Percentiles rank a stretch among this genome's conserved stretches.
These are phyloP conservation scores for Geosmithia putterillii DNA, from an alignment of 2,329 filamentous ascomycete species.

Conservation along the genomic window DNA sequence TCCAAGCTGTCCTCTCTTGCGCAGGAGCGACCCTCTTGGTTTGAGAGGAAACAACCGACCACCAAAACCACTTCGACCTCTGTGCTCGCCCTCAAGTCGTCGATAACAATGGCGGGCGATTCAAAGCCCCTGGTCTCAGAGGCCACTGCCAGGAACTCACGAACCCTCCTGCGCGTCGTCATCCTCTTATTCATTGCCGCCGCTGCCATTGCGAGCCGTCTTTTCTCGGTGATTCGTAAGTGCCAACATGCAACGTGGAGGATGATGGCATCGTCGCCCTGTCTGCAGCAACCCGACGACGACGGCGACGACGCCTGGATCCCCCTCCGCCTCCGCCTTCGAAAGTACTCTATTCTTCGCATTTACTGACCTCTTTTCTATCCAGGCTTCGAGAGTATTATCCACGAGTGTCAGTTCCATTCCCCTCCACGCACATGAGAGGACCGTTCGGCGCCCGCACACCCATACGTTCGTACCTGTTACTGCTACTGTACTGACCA, in stretches of 20 bases:
- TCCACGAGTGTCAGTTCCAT: slow-evolving; percentile 90
- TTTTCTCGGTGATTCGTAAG: slow-evolving; percentile 97
- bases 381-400: slow-evolving; percentile 92
- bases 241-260: slow-evolving; percentile 10
- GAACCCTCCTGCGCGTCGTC: slow-evolving; percentile 74
- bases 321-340: no score
- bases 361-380: slow-evolving; percentile 4
- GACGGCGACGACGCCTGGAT: no score
- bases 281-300: neutral
- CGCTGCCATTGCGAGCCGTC: slow-evolving; percentile 80
- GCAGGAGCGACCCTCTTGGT: neutral
- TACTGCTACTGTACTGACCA: slow-evolving; percentile 15
- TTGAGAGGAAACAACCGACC: slow-evolving; percentile 1
- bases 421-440: neutral
- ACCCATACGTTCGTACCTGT: neutral
- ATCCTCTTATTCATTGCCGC: slow-evolving; percentile 87
- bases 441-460: neutral
- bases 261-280: neutral
- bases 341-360: neutral
- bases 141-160: slow-evolving; percentile 60
- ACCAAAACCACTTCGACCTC: neutral
- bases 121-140: slow-evolving; percentile 7
- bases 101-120: slow-evolving; percentile 31
- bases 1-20: slow-evolving; percentile 31
- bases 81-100: slow-evolving; percentile 13